Percentiles rank a stretch among this genome's conserved stretches.
These are phyloP conservation scores for Pugionium cornutum DNA, from an alignment of 345 rosid species.

Conservation along the genomic window DNA sequence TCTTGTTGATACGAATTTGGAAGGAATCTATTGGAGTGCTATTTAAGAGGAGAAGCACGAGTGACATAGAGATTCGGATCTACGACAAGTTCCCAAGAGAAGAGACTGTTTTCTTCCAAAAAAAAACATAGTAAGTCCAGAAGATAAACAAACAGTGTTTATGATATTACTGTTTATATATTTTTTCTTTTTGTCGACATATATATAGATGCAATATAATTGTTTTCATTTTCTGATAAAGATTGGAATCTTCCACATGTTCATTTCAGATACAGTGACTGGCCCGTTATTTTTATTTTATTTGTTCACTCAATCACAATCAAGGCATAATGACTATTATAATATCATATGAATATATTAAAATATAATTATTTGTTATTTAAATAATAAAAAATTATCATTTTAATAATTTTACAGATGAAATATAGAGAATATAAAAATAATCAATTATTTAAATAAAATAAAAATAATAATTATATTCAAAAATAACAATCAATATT, in stretches of 20 bases:
- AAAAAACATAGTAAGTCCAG: constrained; percentile 24
- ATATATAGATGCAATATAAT: constrained; percentile 12
- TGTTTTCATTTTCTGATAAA: constrained; percentile 22
- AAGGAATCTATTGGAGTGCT: constrained; percentile 6
- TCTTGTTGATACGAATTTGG: background rate
- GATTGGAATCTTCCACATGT: constrained; percentile 34
- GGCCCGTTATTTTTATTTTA: background rate
- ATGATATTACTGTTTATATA: constrained; percentile 1
- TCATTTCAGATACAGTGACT: constrained; percentile 7
- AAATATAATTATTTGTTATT: no score
- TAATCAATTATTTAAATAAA: no score
- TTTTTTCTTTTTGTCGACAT: constrained; percentile 32
- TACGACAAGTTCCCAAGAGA: constrained; percentile 33
- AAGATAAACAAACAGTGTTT: constrained; percentile 25
- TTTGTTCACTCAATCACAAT: background rate
- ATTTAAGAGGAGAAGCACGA: constrained; percentile 19
- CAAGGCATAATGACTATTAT: no score
- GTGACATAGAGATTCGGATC: constrained; percentile 35
- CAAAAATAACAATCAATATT: no score
- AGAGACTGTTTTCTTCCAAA: constrained; percentile 17
- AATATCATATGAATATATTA: no score
- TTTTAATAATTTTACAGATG: no score
- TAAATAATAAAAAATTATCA: no score
- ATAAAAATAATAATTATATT: no score
- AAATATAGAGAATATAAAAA: no score